Evolutionary conservation across 129 eudicot genomes (phyloP).

Genomic region (Artemisia tridentata): DNA sequence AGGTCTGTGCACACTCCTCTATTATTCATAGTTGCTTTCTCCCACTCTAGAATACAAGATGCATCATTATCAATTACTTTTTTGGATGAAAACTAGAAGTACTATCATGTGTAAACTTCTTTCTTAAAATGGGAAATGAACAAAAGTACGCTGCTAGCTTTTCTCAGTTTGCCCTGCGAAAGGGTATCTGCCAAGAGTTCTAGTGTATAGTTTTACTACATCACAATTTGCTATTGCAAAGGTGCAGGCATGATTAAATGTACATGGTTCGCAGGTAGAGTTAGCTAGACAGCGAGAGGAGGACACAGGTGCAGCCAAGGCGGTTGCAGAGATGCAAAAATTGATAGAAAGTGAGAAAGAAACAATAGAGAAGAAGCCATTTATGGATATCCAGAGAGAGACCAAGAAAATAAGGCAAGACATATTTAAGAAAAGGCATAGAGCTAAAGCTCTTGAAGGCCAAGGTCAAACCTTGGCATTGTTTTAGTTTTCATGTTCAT

Average conservation of each 20-base stretch:
- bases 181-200: background rate
- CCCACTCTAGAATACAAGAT: background rate
- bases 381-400: conserved; percentile 49
- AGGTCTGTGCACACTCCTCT: conserved; percentile 32
- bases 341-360: conserved; percentile 53
- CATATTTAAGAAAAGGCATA: conserved; percentile 57
- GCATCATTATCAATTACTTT: background rate
- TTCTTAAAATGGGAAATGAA: background rate
- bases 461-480: conserved; percentile 46
- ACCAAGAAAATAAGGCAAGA: conserved; percentile 64
- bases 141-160: background rate
- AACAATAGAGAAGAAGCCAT: conserved; percentile 53
- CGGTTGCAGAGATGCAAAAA: conserved; percentile 45
- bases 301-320: conserved; percentile 46
- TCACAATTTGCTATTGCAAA: background rate
- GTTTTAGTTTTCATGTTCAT: conserved; percentile 26
- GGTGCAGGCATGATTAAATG: background rate
- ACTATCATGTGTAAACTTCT: background rate
- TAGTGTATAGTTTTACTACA: background rate
- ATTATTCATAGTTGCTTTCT: background rate
- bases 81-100: background rate
- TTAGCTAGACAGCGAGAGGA: conserved; percentile 42
- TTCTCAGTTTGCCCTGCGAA: background rate
- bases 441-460: conserved; percentile 50
- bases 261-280: conserved; percentile 38